Percentiles rank a stretch among this genome's conserved stretches.
phyloP scores from a whole-genome alignment of 73 alveolate species.

The Tetrahymena malaccensis region DNA sequence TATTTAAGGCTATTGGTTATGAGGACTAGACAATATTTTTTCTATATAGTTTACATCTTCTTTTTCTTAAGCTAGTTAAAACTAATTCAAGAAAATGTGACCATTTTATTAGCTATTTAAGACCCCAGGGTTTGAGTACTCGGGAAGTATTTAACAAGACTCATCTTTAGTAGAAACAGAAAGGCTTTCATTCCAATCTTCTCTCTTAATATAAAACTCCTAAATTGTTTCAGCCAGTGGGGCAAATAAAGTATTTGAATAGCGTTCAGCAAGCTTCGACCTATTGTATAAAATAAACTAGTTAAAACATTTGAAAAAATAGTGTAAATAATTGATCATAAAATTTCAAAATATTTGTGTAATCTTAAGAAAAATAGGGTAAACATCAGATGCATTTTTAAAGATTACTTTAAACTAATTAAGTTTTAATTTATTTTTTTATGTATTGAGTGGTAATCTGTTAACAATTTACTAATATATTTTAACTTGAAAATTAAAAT shows the following conservation, averaged over 20 bases:
- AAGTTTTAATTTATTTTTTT: too few relatives aligned
- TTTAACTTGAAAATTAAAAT: too few relatives aligned
- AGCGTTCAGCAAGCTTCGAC: background rate
- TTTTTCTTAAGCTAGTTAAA: background rate
- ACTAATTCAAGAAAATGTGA: background rate
- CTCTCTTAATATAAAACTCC: background rate
- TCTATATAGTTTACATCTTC: background rate
- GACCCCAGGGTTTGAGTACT: background rate
- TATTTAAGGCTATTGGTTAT: background rate
- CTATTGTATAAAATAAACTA: background rate
- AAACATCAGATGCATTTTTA: background rate
- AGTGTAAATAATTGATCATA: background rate
- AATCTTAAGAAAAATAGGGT: background rate
- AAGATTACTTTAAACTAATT: background rate
- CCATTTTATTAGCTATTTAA: background rate
- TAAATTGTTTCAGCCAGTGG: background rate
- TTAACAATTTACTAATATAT: too few relatives aligned
- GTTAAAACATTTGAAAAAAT: background rate
- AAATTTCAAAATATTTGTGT: background rate
- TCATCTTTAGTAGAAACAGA: background rate
- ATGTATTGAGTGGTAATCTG: background rate
- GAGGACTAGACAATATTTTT: background rate
- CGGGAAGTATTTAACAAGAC: background rate
- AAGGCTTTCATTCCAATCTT: background rate
- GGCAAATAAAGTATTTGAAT: background rate